A percentile compares a stretch with the other conserved stretches of the same genome.
Conservation (phyloP, 306 rosid genomes). For the Fragaria ananassa region DNA sequence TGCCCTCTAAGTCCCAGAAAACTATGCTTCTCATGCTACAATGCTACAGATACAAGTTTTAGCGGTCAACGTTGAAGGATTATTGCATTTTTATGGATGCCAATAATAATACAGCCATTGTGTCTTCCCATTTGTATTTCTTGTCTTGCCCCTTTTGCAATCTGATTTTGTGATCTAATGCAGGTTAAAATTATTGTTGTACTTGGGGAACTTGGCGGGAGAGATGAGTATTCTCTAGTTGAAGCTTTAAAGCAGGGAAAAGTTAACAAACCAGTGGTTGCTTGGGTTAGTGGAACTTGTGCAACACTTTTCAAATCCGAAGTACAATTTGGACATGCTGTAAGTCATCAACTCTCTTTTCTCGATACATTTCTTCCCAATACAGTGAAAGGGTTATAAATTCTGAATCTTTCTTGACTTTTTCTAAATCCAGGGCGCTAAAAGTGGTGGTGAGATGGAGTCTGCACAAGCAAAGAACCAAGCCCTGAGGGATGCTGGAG, state of each 20-base stretch:
- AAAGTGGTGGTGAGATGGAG: conserved; percentile 98
- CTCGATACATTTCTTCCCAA: conserved; percentile 19
- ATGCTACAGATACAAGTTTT: not conserved
- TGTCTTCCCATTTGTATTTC: not conserved
- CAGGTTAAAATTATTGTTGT: conserved; percentile 94
- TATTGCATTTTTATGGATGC: not conserved
- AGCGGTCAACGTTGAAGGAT: not conserved
- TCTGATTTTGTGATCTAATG: conserved; percentile 29
- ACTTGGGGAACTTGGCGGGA: conserved; percentile 98
- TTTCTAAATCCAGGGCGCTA: conserved; percentile 69
- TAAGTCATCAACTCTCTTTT: conserved; percentile 44
- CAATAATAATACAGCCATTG: not conserved
- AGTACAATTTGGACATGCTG: conserved; percentile 99
- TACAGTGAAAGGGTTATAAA: not conserved
- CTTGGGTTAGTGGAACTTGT: conserved; percentile 99
- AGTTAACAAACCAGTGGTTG: conserved; percentile 90
- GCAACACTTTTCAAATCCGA: conserved; percentile 97
- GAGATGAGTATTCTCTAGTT: conserved; percentile 92
- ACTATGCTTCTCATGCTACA: not conserved
- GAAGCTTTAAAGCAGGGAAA: conserved; percentile 96
- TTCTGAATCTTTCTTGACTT: conserved; percentile 23
- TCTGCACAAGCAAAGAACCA: conserved; percentile 98
- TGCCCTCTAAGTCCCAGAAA: not conserved
- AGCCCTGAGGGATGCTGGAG: conserved; percentile 94
- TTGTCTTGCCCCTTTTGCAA: conserved; percentile 13